These are phyloP conservation scores for Aphanomyces euteiches DNA, from an alignment of 352 stramenopile genomes.

Conservation along the genomic window DNA sequence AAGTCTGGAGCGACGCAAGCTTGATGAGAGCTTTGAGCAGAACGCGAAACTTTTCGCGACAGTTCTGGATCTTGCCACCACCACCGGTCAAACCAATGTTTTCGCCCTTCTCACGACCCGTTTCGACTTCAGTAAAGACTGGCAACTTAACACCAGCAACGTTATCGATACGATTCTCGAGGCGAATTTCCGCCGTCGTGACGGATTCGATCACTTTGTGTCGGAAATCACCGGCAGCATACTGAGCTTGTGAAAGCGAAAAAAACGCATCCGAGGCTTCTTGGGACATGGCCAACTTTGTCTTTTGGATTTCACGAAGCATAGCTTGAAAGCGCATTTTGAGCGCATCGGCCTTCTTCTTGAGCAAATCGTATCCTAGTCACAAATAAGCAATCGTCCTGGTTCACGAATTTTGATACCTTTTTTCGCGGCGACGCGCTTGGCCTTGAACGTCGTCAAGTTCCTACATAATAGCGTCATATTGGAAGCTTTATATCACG, in stretches of 20 bases:
- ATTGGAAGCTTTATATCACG: not conserved
- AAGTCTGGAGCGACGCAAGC: slow-evolving; percentile 91
- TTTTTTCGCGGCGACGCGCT: slow-evolving; percentile 82
- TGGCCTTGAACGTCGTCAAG: slow-evolving; percentile 80
- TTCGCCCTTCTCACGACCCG: slow-evolving; percentile 90
- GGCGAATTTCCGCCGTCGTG: slow-evolving; percentile 93
- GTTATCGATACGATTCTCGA: slow-evolving; percentile 98
- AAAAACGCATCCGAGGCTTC: slow-evolving; percentile 96
- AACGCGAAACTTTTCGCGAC: slow-evolving; percentile 82
- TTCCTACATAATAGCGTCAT: slow-evolving; percentile 44
- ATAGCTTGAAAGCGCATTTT: slow-evolving; percentile 94
- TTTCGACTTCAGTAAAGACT: slow-evolving; percentile 97
- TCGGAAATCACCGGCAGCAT: slow-evolving; percentile 96
- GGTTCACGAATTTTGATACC: slow-evolving; percentile 37
- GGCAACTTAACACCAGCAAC: slow-evolving; percentile 98
- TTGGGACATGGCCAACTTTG: slow-evolving; percentile 78
- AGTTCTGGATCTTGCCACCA: slow-evolving; percentile 97
- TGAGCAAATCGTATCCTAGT: slow-evolving; percentile 77
- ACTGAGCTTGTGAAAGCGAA: slow-evolving; percentile 97
- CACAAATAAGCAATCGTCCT: not conserved
- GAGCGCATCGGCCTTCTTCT: slow-evolving; percentile 99
- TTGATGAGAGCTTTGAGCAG: slow-evolving; percentile 84
- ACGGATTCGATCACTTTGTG: slow-evolving; percentile 96
- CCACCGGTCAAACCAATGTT: slow-evolving; percentile 95
- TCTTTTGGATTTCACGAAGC: slow-evolving; percentile 86